Evolutionary conservation across 1,139 yeast genomes (phyloP).

Genomic region (Geotrichum cucujoidarum): DNA sequence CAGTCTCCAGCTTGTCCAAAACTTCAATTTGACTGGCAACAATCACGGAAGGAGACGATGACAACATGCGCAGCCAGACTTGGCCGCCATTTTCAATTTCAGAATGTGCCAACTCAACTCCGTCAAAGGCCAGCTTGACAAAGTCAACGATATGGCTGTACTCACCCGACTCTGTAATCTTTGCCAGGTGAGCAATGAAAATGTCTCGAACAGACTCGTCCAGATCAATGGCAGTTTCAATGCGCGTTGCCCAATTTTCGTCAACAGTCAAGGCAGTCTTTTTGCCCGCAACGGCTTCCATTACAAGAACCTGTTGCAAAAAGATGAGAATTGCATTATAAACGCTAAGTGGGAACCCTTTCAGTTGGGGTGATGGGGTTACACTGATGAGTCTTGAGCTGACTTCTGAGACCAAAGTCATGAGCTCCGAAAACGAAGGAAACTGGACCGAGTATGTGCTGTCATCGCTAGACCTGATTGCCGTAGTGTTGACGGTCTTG

Average conservation of each 20-base stretch:
- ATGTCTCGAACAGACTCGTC: slow-evolving; percentile 50
- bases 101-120: slow-evolving; percentile 24
- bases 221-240: slow-evolving; percentile 65
- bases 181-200: slow-evolving; percentile 32
- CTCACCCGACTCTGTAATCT: slow-evolving; percentile 1
- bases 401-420: slow-evolving; percentile 14
- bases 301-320: slow-evolving; percentile 51
- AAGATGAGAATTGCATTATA: slow-evolving; percentile 35
- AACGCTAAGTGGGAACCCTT: slow-evolving; percentile 24
- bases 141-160: slow-evolving; percentile 25
- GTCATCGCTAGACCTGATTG: slow-evolving; percentile 16
- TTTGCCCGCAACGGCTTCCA: slow-evolving; percentile 53
- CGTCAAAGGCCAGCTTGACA: slow-evolving; percentile 37
- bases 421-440: slow-evolving; percentile 32
- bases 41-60: slow-evolving; percentile 28
- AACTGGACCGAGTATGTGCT: slow-evolving; percentile 24
- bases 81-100: slow-evolving; percentile 28
- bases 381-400: slow-evolving; percentile 9
- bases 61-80: slow-evolving; percentile 27
- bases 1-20: slow-evolving; percentile 19
- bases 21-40: slow-evolving; percentile 21
- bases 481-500: slow-evolving; percentile 31
- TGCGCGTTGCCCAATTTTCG: slow-evolving; percentile 67
- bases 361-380: slow-evolving; percentile 19
- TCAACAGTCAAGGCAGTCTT: slow-evolving; percentile 59